phyloP scores from a whole-genome alignment of 2,329 filamentous ascomycete species.

The Bertia moriformis region DNA sequence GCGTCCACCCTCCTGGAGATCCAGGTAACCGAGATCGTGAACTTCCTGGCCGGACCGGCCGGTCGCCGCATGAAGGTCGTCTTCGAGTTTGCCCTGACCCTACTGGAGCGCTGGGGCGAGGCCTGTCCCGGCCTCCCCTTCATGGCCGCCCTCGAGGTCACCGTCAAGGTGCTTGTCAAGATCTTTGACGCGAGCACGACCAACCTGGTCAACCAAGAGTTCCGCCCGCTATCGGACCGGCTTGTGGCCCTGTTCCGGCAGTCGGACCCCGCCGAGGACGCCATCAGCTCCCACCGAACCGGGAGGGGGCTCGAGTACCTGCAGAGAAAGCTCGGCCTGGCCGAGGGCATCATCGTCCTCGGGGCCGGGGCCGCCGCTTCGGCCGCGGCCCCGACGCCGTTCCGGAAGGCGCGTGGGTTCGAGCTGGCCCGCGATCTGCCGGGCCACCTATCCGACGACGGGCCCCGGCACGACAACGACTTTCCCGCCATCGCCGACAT shows the following conservation, averaged over 20 bases:
- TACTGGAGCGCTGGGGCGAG: conserved; percentile 8
- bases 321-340: no score
- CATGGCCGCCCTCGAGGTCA: conserved; percentile 12
- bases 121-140: conserved; percentile 4
- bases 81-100: conserved; percentile 13
- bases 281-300: conserved; percentile 5
- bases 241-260: conserved; percentile 1
- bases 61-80: conserved; percentile 14
- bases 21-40: conserved; percentile 17
- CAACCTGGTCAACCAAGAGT: conserved; percentile 14
- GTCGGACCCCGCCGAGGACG: conserved; percentile 4
- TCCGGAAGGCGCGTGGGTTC: conserved; percentile 10
- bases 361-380: no score
- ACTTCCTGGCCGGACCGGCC: conserved; percentile 17
- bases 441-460: conserved; percentile 13
- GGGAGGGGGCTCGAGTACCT: no score
- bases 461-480: conserved; percentile 33
- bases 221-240: conserved; percentile 7
- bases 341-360: no score
- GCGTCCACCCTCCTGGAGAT: conserved; percentile 22
- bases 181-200: conserved; percentile 20
- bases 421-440: conserved; percentile 16
- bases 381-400: conserved; percentile 2
- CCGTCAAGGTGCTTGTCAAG: conserved; percentile 14
- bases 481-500: conserved; percentile 27